A percentile compares a stretch with the other conserved stretches of the same genome.
Conservation (phyloP, 768 basidiomycete species). For the Suillus weaverae region DNA sequence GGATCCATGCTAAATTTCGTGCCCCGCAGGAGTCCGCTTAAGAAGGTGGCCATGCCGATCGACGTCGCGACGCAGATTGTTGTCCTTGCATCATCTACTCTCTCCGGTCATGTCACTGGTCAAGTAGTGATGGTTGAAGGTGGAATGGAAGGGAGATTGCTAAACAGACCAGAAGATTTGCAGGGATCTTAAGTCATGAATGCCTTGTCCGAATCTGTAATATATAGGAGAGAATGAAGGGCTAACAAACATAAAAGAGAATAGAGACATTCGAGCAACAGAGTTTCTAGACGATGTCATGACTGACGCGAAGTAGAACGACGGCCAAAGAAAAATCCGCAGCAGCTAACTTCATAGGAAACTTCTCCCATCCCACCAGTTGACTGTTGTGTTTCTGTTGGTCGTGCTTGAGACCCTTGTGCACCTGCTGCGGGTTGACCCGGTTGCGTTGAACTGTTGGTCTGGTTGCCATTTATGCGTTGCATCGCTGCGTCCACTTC, state of each 20-base stretch:
- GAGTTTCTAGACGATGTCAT: background rate
- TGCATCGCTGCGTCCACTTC: background rate
- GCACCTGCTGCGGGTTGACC: background rate
- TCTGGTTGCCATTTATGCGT: background rate
- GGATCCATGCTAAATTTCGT: background rate
- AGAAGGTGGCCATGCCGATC: constrained; percentile 59
- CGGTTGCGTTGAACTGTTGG: background rate
- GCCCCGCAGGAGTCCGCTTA: constrained; percentile 58
- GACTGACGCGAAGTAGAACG: background rate
- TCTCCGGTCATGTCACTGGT: constrained; percentile 76
- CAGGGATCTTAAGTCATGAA: background rate
- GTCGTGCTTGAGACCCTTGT: background rate
- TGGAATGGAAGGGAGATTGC: constrained; percentile 71
- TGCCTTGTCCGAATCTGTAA: too few species aligned
- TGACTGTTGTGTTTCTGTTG: background rate
- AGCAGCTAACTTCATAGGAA: background rate
- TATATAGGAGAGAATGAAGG: too few species aligned
- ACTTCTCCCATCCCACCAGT: background rate
- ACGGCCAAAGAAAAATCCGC: background rate
- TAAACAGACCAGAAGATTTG: constrained; percentile 43
- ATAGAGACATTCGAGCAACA: too few species aligned
- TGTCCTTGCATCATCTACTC: constrained; percentile 53
- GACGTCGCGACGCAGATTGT: constrained; percentile 70
- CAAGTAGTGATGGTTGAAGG: constrained; percentile 72
- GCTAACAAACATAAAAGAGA: too few species aligned